phyloP scores from a whole-genome alignment of 441 rosid genomes.

The Corymbia calophylla region DNA sequence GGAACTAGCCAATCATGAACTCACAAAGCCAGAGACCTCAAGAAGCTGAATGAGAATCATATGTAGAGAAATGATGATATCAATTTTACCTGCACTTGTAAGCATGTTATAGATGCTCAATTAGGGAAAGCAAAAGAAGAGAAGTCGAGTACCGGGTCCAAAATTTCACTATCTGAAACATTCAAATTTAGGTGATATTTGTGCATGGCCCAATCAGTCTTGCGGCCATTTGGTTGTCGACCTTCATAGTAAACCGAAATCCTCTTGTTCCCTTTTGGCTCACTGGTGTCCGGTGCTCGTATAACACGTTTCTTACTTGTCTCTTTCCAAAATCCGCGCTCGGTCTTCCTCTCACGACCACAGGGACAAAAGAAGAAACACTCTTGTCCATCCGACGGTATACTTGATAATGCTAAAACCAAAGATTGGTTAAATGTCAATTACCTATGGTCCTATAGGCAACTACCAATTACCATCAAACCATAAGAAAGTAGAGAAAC shows the following conservation, averaged over 20 bases:
- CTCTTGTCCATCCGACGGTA: not conserved
- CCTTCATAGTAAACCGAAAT: not conserved
- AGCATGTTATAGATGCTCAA: not conserved
- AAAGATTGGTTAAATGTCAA: not conserved
- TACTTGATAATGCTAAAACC: not conserved
- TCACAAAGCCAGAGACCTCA: not conserved
- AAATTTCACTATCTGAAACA: not conserved
- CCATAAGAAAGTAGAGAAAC: not conserved
- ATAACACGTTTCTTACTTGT: not conserved
- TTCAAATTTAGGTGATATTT: not conserved
- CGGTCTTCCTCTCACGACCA: not conserved
- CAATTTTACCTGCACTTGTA: not conserved
- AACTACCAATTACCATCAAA: not conserved
- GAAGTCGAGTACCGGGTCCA: not conserved
- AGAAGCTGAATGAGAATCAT: not conserved
- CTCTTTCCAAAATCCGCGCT: not conserved
- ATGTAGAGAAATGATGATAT: not conserved
- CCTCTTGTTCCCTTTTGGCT: not conserved
- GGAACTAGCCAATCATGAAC: not conserved
- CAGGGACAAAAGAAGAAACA: not conserved
- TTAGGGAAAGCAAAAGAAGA: not conserved
- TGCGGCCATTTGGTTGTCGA: not conserved
- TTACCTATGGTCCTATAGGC: not conserved
- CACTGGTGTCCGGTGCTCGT: not conserved
- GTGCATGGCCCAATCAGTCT: not conserved